Conservation (phyloP, 257 asterid genomes). For the Eustoma russellianum region DNA sequence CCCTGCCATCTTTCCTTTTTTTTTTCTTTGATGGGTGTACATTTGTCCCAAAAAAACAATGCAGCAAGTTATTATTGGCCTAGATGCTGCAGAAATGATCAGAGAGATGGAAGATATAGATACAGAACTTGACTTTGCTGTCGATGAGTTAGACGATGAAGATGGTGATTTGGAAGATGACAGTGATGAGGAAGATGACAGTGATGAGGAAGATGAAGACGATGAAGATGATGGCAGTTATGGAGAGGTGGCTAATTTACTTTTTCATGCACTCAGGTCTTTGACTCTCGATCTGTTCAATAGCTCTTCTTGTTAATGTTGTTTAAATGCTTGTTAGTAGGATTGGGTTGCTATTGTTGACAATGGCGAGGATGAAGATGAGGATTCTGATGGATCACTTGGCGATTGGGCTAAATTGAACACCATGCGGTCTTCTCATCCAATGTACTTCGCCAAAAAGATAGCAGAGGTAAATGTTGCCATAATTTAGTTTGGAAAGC, state of each 20-base stretch:
- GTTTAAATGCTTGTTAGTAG: slow-evolving; percentile 37
- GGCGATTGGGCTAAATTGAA: slow-evolving; percentile 98
- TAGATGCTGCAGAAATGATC: slow-evolving; percentile 79
- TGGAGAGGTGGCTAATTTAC: slow-evolving; percentile 35
- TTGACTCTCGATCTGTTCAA: background rate
- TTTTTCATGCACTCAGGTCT: slow-evolving; percentile 9
- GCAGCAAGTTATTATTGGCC: slow-evolving; percentile 95
- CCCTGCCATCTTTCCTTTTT: too few species aligned
- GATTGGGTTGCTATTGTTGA: slow-evolving; percentile 86
- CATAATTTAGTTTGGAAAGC: background rate
- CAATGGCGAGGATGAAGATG: slow-evolving; percentile 57
- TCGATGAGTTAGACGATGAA: slow-evolving; percentile 64
- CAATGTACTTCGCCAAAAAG: slow-evolving; percentile 84
- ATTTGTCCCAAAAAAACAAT: slow-evolving; percentile 12
- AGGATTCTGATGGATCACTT: slow-evolving; percentile 67
- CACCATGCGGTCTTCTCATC: slow-evolving; percentile 95
- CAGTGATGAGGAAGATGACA: slow-evolving; percentile 49
- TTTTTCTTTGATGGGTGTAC: background rate
- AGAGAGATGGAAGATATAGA: slow-evolving; percentile 68
- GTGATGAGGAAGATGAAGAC: slow-evolving; percentile 39
- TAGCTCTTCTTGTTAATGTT: slow-evolving; percentile 9
- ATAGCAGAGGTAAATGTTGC: slow-evolving; percentile 54
- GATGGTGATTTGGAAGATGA: slow-evolving; percentile 66
- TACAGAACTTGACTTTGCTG: slow-evolving; percentile 58
- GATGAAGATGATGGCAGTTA: slow-evolving; percentile 33